A percentile compares a stretch with the other conserved stretches of the same genome.
phyloP scores from a whole-genome alignment of 495 filamentous ascomycete genomes.

The Hyphodiscus hymeniophilus region DNA sequence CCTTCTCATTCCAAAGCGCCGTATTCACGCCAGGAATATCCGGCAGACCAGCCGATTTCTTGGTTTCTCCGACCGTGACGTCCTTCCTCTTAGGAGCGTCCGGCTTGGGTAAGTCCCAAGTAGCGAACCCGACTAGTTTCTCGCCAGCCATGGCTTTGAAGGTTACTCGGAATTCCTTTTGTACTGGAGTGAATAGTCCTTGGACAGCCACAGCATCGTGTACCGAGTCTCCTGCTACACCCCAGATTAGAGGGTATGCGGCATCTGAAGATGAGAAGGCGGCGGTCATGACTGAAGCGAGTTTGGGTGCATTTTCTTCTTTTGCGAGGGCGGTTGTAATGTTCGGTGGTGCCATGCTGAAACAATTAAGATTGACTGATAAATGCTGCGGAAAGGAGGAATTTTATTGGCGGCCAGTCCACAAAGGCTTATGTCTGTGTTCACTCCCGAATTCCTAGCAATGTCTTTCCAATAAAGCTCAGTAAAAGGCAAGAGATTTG shows the following conservation, averaged over 20 bases:
- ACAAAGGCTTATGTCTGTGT: too few species aligned
- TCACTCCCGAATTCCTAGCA: too few species aligned
- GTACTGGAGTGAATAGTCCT: conserved; percentile 6
- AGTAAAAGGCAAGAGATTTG: too few species aligned
- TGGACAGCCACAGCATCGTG: conserved; percentile 2
- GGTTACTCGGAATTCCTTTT: conserved; percentile 1
- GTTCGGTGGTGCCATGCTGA: too few species aligned
- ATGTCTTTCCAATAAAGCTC: too few species aligned
- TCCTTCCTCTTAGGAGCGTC: background rate
- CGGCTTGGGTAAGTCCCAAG: background rate
- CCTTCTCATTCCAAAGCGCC: conserved; percentile 3
- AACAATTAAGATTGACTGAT: too few species aligned
- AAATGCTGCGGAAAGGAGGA: too few species aligned
- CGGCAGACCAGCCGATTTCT: background rate
- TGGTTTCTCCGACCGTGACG: background rate
- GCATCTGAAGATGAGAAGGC: conserved; percentile 6
- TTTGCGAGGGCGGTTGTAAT: background rate
- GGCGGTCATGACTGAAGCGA: conserved; percentile 5
- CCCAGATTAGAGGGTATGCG: conserved; percentile 9
- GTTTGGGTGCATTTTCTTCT: background rate
- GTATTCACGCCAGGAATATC: conserved; percentile 7
- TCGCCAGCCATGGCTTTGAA: conserved; percentile 4
- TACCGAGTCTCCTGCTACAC: background rate
- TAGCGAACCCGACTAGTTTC: conserved; percentile 4
- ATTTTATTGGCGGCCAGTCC: too few species aligned